Base-by-base conservation (phyloP, 2,329 filamentous ascomycete species). In the Fusarium sambucinum region DNA sequence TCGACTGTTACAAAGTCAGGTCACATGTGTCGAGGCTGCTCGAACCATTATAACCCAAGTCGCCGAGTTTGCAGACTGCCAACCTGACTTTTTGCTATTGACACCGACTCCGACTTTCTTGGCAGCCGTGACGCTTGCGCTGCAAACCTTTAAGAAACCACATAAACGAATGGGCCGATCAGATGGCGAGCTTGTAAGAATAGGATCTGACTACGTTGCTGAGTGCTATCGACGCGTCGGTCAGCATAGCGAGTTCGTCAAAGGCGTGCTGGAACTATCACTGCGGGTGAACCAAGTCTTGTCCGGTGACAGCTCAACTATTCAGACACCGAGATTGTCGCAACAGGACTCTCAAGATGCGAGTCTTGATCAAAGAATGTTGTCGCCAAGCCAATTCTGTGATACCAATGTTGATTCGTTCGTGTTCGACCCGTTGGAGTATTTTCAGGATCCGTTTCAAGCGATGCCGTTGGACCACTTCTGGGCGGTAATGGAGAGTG, bases 401-500 rank as follows among this genome's bases (percentile, higher is more conserved):
- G 50, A 55, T 21, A 4, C 45, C 1, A 44, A 38, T n/a, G 25
- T 51, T 9, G 56, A 67, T 13, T 16, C 60, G 2, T 61, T 69
- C 19, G 44, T 56, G 0, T 61, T 71, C 45, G 62, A 59, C 27
- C 42, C 69, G 29, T 59, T 50, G n/a, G 69, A 72, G 25, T 52
- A 67, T 16, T 62, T 71, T 9, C 69, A 70, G 13, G 69, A 71
- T 30, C 69, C 69, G 12, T 71, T 71, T n/a, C 69, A 72, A n/a
- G 69, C 70, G 1, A 59, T 71, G 56, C 69, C 69, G 5, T 27
- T 72, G 19, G 69, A 71, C n/a, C 69, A 71, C 17, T 72, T 71
- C 38, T 71, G 69, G 69, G 69, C 69, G n/a, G 68, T 71, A 12
- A 72, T 71, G 64, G 69, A 71, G 4, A 68, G 55, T 1, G 69